Evolutionary conservation across 345 rosid species (phyloP).

Genomic region (Carallia brachiata): DNA sequence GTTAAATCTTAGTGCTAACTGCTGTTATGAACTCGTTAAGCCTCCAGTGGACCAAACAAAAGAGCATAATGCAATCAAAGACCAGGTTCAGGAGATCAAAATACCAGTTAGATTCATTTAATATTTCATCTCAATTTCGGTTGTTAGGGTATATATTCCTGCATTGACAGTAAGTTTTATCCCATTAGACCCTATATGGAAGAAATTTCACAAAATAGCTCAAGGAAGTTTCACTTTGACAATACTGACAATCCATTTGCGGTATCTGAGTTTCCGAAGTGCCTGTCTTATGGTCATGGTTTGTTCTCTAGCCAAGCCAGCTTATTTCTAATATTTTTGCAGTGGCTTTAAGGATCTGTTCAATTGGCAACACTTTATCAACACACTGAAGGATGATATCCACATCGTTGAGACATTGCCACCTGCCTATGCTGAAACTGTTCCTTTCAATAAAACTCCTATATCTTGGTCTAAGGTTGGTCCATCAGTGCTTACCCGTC

Average conservation of each 20-base stretch:
- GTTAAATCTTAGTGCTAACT: no score
- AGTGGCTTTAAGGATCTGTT: conserved; percentile 94
- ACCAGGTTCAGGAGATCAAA: background rate
- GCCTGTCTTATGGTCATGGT: background rate
- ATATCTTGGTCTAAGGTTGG: conserved; percentile 95
- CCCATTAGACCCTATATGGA: background rate
- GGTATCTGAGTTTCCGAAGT: background rate
- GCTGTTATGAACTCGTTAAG: no score
- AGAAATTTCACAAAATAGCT: background rate
- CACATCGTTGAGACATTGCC: conserved; percentile 83
- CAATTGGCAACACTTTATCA: conserved; percentile 87
- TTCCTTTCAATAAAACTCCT: conserved; percentile 76
- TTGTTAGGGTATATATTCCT: background rate
- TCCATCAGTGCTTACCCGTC: background rate
- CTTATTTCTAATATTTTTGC: conserved; percentile 22
- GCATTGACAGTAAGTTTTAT: background rate
- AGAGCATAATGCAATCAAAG: background rate
- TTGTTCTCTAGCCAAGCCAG: conserved; percentile 16
- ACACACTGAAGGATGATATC: conserved; percentile 72
- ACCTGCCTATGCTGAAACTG: conserved; percentile 48
- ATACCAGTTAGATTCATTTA: background rate
- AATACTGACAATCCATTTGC: background rate
- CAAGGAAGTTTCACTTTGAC: background rate
- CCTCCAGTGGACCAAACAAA: no score
- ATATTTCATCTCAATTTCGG: background rate